Conservation (phyloP, 768 basidiomycete genomes). For the Kwoniella newhampshirensis region DNA sequence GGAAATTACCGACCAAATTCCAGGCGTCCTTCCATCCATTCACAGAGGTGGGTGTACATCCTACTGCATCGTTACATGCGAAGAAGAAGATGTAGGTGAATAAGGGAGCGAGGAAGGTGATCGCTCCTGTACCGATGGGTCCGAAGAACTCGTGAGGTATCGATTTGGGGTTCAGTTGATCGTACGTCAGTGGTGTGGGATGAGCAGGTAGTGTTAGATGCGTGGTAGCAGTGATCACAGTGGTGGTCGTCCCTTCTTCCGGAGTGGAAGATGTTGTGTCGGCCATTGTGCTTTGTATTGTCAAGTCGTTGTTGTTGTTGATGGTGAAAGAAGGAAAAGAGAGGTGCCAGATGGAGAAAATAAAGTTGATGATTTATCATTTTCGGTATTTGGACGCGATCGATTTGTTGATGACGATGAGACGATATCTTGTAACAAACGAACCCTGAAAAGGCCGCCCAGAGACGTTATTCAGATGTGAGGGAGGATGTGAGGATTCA, state of each 20-base stretch:
- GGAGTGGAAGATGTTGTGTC: constrained; percentile 4
- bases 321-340: neutral
- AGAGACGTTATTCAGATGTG: no score
- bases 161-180: constrained; percentile 47
- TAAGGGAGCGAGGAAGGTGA: constrained; percentile 43
- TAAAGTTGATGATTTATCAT: neutral
- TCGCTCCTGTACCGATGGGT: constrained; percentile 34
- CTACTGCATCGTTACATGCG: constrained; percentile 48
- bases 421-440: no score
- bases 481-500: no score
- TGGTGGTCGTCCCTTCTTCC: constrained; percentile 35
- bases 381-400: no score
- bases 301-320: neutral
- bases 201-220: constrained; percentile 45
- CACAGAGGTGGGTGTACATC: constrained; percentile 42
- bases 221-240: constrained; percentile 48
- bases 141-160: constrained; percentile 50
- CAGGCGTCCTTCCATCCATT: constrained; percentile 28
- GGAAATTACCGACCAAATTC: constrained; percentile 35
- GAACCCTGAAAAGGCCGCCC: no score
- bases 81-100: constrained; percentile 49
- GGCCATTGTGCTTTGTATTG: neutral
- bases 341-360: constrained; percentile 2
- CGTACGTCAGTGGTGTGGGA: constrained; percentile 44
- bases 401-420: no score